phyloP scores from a whole-genome alignment of 1,139 yeast genomes.

The Candida anutae region DNA sequence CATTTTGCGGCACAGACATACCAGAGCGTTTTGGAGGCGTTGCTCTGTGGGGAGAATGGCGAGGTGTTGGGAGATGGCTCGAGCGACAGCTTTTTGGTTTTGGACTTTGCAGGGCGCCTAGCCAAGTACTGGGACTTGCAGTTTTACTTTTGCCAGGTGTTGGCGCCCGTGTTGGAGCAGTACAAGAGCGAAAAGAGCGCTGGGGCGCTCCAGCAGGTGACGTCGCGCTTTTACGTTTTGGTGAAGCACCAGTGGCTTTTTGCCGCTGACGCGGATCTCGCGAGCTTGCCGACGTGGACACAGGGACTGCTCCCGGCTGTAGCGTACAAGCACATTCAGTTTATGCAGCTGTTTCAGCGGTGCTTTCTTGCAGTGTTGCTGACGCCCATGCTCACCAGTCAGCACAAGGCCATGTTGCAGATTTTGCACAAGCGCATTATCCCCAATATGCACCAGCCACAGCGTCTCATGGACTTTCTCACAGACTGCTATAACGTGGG shows the following conservation, averaged over 20 bases:
- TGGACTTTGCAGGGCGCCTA: slow-evolving; percentile 54
- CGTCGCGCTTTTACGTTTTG: slow-evolving; percentile 33
- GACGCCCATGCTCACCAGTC: slow-evolving; percentile 42
- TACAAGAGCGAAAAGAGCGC: slow-evolving; percentile 13
- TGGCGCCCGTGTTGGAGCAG: slow-evolving; percentile 11
- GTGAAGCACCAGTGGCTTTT: slow-evolving; percentile 24
- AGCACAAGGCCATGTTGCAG: slow-evolving; percentile 61
- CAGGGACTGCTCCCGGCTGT: slow-evolving; percentile 43
- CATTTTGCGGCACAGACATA: slow-evolving; percentile 60
- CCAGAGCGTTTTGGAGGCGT: slow-evolving; percentile 35
- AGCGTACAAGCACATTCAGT: slow-evolving; percentile 48
- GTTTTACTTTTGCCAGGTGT: slow-evolving; percentile 49
- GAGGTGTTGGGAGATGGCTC: slow-evolving; percentile 37
- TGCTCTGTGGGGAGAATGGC: slow-evolving; percentile 36
- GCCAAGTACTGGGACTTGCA: slow-evolving; percentile 57
- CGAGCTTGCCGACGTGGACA: slow-evolving; percentile 26
- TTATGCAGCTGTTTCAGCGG: slow-evolving; percentile 62
- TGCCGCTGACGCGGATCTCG: slow-evolving; percentile 16
- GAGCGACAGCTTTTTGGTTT: slow-evolving; percentile 44
- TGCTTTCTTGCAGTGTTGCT: slow-evolving; percentile 54
- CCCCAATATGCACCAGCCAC: slow-evolving; percentile 75
- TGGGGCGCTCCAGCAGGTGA: slow-evolving; percentile 17
- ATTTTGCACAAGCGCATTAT: slow-evolving; percentile 78
- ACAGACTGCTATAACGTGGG: slow-evolving; percentile 71
- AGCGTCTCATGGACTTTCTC: slow-evolving; percentile 82